Evolutionary conservation across 164 flowering plant genomes (phyloP).

Genomic region (Warburgia ugandensis): DNA sequence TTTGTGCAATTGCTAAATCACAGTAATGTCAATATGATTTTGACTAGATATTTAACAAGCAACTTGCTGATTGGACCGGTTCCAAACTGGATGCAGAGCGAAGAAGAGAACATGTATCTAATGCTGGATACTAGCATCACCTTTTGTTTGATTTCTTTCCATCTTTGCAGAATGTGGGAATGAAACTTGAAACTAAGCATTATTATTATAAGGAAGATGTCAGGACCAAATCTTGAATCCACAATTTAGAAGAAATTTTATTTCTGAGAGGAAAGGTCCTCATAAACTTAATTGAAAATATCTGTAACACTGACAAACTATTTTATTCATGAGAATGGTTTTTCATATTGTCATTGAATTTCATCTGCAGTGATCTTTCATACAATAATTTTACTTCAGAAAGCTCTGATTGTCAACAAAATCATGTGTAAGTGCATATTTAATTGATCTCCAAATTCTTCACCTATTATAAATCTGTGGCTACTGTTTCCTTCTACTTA

Average conservation of each 20-base stretch:
- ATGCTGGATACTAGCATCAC: too few species aligned
- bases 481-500: background rate
- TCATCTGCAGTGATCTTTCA: constrained; percentile 63
- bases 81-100: constrained; percentile 42
- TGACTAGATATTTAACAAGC: constrained; percentile 48
- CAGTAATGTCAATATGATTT: too few species aligned
- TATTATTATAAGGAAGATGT: too few species aligned
- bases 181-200: background rate
- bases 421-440: constrained; percentile 13
- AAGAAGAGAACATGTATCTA: constrained; percentile 45
- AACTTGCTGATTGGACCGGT: constrained; percentile 55
- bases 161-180: too few species aligned
- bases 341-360: too few species aligned
- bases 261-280: too few species aligned
- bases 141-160: constrained; percentile 18
- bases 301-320: background rate
- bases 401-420: constrained; percentile 39
- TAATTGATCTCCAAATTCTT: constrained; percentile 3
- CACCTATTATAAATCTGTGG: background rate
- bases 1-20: too few species aligned
- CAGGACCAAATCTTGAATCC: too few species aligned
- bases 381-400: constrained; percentile 64
- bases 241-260: too few species aligned
- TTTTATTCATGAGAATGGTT: background rate
- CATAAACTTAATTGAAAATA: background rate